phyloP scores from a whole-genome alignment of 164 flowering plant genomes.

The Liquidambar formosana region DNA sequence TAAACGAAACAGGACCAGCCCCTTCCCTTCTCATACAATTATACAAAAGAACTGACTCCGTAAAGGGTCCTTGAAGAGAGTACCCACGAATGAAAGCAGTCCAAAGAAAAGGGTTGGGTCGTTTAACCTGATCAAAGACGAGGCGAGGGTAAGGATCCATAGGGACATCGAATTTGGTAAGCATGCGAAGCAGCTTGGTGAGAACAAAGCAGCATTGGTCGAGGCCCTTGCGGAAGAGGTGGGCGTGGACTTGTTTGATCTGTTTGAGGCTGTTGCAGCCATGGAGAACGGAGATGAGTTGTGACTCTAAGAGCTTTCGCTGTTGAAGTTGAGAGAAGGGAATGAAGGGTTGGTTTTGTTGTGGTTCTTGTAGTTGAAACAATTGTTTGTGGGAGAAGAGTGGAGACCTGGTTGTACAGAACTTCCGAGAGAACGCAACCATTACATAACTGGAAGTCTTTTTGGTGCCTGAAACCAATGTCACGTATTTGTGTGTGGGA shows the following conservation, averaged over 20 bases:
- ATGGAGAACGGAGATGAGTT: constrained; percentile 39
- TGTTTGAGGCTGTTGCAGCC: constrained; percentile 36
- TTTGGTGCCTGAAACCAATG: neutral
- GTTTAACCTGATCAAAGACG: constrained; percentile 35
- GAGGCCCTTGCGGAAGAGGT: constrained; percentile 39
- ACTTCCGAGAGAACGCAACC: constrained; percentile 15
- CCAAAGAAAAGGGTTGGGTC: constrained; percentile 59
- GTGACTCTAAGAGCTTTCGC: constrained; percentile 30
- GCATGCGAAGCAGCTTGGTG: constrained; percentile 52
- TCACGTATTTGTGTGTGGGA: too few species aligned
- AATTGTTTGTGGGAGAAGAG: neutral
- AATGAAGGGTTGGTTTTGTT: constrained; percentile 7
- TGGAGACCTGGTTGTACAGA: neutral
- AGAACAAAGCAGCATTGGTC: constrained; percentile 43
- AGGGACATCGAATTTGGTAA: constrained; percentile 40
- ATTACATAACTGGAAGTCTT: constrained; percentile 2
- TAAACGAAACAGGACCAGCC: constrained; percentile 50
- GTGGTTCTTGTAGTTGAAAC: neutral
- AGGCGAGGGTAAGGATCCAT: constrained; percentile 39
- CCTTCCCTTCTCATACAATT: constrained; percentile 48
- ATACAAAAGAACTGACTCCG: constrained; percentile 36
- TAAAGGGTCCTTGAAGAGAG: constrained; percentile 24
- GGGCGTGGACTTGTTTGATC: constrained; percentile 50
- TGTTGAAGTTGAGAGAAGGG: constrained; percentile 21
- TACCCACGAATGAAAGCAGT: constrained; percentile 66